Base-by-base conservation (phyloP, 371 early-diverging fungal genomes). In the Circinella umbellata region DNA sequence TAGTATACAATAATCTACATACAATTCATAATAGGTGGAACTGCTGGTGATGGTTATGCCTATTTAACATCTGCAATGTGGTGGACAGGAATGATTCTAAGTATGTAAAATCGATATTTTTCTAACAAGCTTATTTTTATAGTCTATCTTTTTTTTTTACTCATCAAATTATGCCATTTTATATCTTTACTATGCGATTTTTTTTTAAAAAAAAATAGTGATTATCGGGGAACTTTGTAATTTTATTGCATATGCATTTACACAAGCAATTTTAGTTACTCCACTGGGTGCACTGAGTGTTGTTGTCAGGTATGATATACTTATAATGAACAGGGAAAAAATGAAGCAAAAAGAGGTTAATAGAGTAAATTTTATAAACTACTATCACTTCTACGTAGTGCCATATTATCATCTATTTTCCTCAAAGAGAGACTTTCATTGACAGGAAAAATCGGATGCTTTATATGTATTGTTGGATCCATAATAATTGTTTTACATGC, bases 11-110 rank as follows among this genome's bases (percentile, higher is more conserved):
- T 34, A 17, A 47, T 37, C 27, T 2, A 27, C 27, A 36, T 37
- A 42, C 14, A 34, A 61, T 18, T 42, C 39, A 57, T 37, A 8
- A 37, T n/a, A 48, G 8, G 35, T 39, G 51, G 35, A n/a, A 39
- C 14, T 36, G 95, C 95, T 27, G 94, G 94, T 20, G 94, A 97
- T 71, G 89, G 90, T 9, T 91, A 96, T 71, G 87, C 81, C 18
- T 98, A 96, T 75, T 80, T 97, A 46, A 90, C 91, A 71, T 94
- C 93, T 69, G 67, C 83, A 34, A 88, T 95, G 73, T 98, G 98
- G 98, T 98, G 98, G 98, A 80, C 89, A 49, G 98, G 98, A 57
- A 96, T 96, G 94, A 81, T 86, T 36, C 74, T 91, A 67, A 91
- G 91, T 90, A 88, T 78, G 70, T 48, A n/a, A n/a, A 53, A 9